phyloP scores from a whole-genome alignment of 257 asterid species.

The Solanum etuberosum region DNA sequence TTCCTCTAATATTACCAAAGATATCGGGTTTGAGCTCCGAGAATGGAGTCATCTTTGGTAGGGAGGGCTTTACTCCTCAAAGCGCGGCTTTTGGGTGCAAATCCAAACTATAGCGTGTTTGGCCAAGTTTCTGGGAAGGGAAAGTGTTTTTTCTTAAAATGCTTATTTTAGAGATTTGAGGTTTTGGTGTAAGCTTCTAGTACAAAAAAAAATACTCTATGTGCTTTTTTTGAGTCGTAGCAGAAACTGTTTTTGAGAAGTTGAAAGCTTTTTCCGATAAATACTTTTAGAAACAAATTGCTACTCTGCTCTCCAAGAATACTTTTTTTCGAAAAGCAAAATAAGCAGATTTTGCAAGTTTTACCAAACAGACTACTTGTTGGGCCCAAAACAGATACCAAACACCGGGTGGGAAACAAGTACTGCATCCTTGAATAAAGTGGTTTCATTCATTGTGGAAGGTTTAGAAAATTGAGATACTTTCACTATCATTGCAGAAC shows the following conservation, averaged over 20 bases:
- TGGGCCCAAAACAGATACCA: not conserved
- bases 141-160: no score
- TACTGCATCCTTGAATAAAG: not conserved
- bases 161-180: no score
- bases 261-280: not conserved
- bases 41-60: not conserved
- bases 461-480: not conserved
- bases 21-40: not conserved
- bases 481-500: slow-evolving; percentile 20
- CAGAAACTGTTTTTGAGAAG: not conserved
- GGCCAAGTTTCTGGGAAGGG: no score
- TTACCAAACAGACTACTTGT: not conserved
- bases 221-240: not conserved
- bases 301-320: not conserved
- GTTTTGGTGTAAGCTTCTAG: no score
- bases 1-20: not conserved
- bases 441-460: not conserved
- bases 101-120: no score
- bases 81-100: no score
- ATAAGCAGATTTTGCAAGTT: not conserved
- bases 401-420: not conserved
- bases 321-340: not conserved
- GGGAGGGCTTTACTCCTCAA: not conserved
- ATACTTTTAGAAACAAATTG: not conserved
- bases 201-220: no score